phyloP scores from a whole-genome alignment of 1,284 basidiomycete genomes.

The Leccinum griseonigrum region DNA sequence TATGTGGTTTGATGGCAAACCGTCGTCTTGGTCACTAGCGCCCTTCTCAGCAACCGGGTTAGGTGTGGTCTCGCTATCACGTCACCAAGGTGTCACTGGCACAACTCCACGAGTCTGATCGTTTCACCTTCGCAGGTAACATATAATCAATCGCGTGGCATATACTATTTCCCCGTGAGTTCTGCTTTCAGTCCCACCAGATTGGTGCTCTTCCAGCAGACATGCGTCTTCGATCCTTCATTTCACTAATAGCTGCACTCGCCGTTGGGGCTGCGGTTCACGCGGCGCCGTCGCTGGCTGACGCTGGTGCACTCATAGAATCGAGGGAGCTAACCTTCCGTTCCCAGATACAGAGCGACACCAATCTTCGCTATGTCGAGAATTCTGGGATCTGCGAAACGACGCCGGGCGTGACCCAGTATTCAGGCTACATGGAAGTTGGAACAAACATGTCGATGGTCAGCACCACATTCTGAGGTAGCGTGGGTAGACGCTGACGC shows the following conservation, averaged over 20 bases:
- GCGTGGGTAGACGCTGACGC: constrained; percentile 1
- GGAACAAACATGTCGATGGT: constrained; percentile 63
- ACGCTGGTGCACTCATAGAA: background rate
- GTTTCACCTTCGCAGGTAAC: too few relatives aligned
- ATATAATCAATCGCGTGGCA: background rate
- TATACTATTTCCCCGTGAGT: background rate
- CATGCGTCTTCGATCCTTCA: background rate
- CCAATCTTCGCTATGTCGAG: constrained; percentile 49
- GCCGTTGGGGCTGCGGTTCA: background rate
- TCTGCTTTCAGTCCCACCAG: background rate
- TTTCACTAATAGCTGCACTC: background rate
- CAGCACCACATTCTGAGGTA: constrained; percentile 8
- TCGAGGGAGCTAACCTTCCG: constrained; percentile 17
- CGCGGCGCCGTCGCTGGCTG: background rate
- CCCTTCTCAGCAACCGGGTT: too few relatives aligned
- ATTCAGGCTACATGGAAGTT: constrained; percentile 66
- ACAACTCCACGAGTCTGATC: too few relatives aligned
- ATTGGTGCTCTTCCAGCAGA: background rate
- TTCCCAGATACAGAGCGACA: constrained; percentile 19
- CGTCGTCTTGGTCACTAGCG: too few relatives aligned
- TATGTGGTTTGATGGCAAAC: too few relatives aligned
- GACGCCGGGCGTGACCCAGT: constrained; percentile 62
- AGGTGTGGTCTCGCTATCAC: too few relatives aligned
- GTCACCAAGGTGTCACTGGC: too few relatives aligned
- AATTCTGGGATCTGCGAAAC: constrained; percentile 75